phyloP scores from a whole-genome alignment of 164 flowering plant species.

The Vitis riparia region DNA sequence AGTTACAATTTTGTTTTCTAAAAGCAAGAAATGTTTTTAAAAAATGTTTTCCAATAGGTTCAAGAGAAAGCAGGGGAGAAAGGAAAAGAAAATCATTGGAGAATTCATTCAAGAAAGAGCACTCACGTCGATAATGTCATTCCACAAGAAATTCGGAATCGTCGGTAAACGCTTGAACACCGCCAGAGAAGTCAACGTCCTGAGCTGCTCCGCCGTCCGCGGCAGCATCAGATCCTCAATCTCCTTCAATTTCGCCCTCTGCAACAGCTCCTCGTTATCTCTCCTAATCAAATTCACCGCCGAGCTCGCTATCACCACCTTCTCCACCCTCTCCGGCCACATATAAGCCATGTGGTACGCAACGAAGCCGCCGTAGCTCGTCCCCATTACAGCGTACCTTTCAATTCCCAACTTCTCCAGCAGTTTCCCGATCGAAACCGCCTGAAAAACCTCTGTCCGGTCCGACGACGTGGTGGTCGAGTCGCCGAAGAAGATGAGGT shows the following conservation, averaged over 20 bases:
- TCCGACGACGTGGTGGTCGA: constrained; percentile 51
- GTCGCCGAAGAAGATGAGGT: constrained; percentile 71
- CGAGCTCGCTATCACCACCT: constrained; percentile 73
- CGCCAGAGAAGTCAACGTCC: constrained; percentile 36
- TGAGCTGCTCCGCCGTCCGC: constrained; percentile 31
- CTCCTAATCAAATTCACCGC: constrained; percentile 46
- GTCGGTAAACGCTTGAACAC: constrained; percentile 16
- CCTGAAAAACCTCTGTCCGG: constrained; percentile 70
- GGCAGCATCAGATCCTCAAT: constrained; percentile 69
- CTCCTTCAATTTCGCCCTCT: constrained; percentile 39
- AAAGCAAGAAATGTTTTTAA: not conserved
- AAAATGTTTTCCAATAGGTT: too few species aligned
- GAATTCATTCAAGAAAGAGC: not conserved
- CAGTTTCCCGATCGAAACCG: constrained; percentile 42
- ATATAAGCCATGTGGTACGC: constrained; percentile 64
- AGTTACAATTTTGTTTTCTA: too few species aligned
- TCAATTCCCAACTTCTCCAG: constrained; percentile 47
- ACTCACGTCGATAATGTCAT: constrained; percentile 55
- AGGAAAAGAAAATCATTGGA: not conserved
- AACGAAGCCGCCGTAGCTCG: constrained; percentile 71
- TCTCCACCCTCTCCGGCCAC: constrained; percentile 63
- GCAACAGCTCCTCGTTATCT: constrained; percentile 39
- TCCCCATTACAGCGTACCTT: constrained; percentile 40
- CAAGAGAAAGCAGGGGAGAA: not conserved
- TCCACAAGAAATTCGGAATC: constrained; percentile 56